A percentile compares a stretch with the other conserved stretches of the same genome.
Evolutionary conservation across 495 filamentous ascomycete species (phyloP).

Genomic region (Tuber calosporum): DNA sequence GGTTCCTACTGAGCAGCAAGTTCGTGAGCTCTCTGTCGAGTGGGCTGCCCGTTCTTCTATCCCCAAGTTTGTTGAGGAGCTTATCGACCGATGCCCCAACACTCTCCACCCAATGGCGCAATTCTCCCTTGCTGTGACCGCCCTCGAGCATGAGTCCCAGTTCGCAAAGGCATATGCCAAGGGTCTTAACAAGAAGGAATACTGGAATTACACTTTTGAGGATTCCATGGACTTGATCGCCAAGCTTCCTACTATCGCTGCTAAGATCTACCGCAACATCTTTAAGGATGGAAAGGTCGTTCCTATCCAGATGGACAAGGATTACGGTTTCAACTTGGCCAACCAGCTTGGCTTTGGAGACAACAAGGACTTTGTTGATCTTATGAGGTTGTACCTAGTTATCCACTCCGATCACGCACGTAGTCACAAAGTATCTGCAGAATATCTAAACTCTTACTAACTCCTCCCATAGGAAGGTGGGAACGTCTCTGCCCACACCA

Average conservation of each 20-base stretch:
- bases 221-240: constrained; percentile 99
- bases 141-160: constrained; percentile 93
- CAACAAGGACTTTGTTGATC: constrained; percentile 95
- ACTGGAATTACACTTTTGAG: constrained; percentile 99
- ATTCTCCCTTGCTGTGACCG: constrained; percentile 94
- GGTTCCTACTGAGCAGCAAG: constrained; percentile 93
- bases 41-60: constrained; percentile 96
- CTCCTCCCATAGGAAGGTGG: constrained; percentile 61
- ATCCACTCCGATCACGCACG: constrained; percentile 88
- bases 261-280: constrained; percentile 98
- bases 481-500: constrained; percentile 96
- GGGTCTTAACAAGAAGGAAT: constrained; percentile 97
- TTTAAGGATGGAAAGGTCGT: constrained; percentile 99
- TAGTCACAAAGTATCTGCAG: constrained; percentile 9
- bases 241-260: constrained; percentile 95
- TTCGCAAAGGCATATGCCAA: constrained; percentile 98
- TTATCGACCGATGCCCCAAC: constrained; percentile 97
- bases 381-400: constrained; percentile 96
- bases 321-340: constrained; percentile 96
- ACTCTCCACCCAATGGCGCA: constrained; percentile 99
- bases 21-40: constrained; percentile 91
- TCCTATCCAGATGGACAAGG: constrained; percentile 91
- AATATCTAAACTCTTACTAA: constrained; percentile 23
- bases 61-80: constrained; percentile 94
- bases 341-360: constrained; percentile 94